phyloP scores from a whole-genome alignment of 2,329 filamentous ascomycete genomes.

The Hymenoscyphus linearis region DNA sequence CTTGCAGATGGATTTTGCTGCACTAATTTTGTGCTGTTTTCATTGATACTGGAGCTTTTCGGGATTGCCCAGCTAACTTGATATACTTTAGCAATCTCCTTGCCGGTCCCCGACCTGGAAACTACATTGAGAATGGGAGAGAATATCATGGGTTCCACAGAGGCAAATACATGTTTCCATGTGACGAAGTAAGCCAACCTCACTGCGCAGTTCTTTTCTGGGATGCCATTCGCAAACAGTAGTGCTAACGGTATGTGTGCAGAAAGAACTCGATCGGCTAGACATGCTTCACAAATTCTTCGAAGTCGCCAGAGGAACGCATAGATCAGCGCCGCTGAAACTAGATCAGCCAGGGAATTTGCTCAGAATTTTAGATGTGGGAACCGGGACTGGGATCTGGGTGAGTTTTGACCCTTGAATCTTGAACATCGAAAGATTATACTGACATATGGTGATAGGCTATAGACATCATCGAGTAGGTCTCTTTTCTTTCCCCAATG shows the following conservation, averaged over 20 bases:
- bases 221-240: not conserved
- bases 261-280: constrained; percentile 70
- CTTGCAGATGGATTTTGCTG: not conserved
- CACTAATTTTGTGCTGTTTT: not conserved
- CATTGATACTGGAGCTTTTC: not conserved
- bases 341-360: constrained; percentile 20
- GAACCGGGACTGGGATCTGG: constrained; percentile 90
- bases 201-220: not conserved
- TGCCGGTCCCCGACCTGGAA: constrained; percentile 15
- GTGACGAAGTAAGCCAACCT: constrained; percentile 59
- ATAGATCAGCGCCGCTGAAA: constrained; percentile 37
- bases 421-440: too few relatives aligned
- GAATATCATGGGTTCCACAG: constrained; percentile 62
- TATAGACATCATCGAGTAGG: constrained; percentile 76
- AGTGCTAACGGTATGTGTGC: constrained; percentile 3
- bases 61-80: not conserved
- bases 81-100: not conserved
- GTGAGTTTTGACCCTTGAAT: not conserved
- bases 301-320: constrained; percentile 51
- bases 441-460: constrained; percentile 34
- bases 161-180: constrained; percentile 70
- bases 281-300: constrained; percentile 81
- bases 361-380: constrained; percentile 57
- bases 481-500: not conserved
- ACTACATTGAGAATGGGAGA: constrained; percentile 61